A percentile compares a stretch with the other conserved stretches of the same genome.
Evolutionary conservation across 768 basidiomycete genomes (phyloP).

Genomic region (Lentinula sp.): DNA sequence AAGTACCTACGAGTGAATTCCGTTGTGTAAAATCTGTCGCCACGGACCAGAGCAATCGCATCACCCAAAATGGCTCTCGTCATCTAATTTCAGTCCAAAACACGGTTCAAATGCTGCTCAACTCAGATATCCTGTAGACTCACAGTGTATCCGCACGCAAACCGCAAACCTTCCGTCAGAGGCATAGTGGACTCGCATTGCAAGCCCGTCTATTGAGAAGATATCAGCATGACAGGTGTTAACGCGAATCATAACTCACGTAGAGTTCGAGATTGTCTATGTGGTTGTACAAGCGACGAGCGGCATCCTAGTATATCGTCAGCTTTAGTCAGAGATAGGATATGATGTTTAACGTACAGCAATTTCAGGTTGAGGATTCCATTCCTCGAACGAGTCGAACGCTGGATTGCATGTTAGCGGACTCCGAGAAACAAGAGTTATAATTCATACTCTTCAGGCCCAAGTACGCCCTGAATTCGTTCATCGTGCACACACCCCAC

Average conservation of each 20-base stretch:
- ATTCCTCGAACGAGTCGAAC: slow-evolving; percentile 59
- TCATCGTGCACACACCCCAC: slow-evolving; percentile 75
- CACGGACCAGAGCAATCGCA: slow-evolving; percentile 68
- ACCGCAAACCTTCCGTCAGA: slow-evolving; percentile 60
- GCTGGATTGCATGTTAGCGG: slow-evolving; percentile 30
- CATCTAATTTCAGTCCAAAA: slow-evolving; percentile 23
- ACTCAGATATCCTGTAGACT: not conserved
- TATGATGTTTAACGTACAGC: slow-evolving; percentile 28
- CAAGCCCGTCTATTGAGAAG: slow-evolving; percentile 33
- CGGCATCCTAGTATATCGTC: slow-evolving; percentile 39
- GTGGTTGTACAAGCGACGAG: slow-evolving; percentile 58
- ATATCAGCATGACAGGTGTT: not conserved
- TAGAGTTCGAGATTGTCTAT: slow-evolving; percentile 80
- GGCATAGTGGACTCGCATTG: slow-evolving; percentile 70
- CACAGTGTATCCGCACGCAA: slow-evolving; percentile 73
- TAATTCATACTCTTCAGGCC: slow-evolving; percentile 53
- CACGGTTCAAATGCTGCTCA: not conserved
- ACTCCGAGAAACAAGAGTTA: not conserved
- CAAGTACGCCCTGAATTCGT: slow-evolving; percentile 69
- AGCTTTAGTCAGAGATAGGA: not conserved
- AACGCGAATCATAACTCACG: slow-evolving; percentile 27
- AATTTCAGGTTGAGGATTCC: slow-evolving; percentile 61
- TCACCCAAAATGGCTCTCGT: slow-evolving; percentile 81
- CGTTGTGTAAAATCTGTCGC: slow-evolving; percentile 73
- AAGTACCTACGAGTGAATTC: slow-evolving; percentile 65